Evolutionary conservation across 305 asterid species (phyloP), one percentile per base, ranked within the genome.

Genomic region (Caryopteris hybrid): DNA sequence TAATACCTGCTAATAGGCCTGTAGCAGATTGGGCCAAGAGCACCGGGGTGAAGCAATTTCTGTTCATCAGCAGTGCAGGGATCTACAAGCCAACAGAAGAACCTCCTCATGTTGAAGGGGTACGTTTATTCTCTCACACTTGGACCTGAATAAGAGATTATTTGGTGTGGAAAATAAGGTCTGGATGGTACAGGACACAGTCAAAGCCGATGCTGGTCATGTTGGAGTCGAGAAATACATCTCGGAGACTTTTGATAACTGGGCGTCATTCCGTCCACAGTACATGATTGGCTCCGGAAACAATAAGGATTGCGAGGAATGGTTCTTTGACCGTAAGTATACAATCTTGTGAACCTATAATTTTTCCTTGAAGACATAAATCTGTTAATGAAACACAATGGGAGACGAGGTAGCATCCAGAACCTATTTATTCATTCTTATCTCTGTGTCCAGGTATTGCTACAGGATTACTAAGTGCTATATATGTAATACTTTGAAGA

Each of bases 91-190:
- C 86, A 57, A 85, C 97, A 13, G 96, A 91, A 17, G 97, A 94
- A 69, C 97, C 86, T 66, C 99, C 97, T 65, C 99, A 94, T 66
- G 78, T 94, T 62, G 97, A 94, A 91, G 96, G 99, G 96, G 99
- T 90, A 88, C 38, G 61, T 38, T 23, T 20, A 14, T 21, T 39
- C 58, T 21, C 11, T 38, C 41, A 16, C 34, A 45, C 64, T 33
- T 46, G 7, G 36, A 72, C 51, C 64, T 38, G 10, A 61, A 46
- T 63, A 29, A 5, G 29, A n/a, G 55, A 5, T 5, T 18, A 9
- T 39, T 42, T 50, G 31, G 50, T 18, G 13, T 16, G 25, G 36
- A 64, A 33, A 53, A 10, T 63, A 54, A 51, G 48, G 23, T 51
- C 25, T 70, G 38, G 76, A 62, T 56, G n/a, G 59, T 74, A 54